These are phyloP conservation scores for Tothia fuscella DNA, from an alignment of 2,329 filamentous ascomycete genomes.

Conservation along the genomic window DNA sequence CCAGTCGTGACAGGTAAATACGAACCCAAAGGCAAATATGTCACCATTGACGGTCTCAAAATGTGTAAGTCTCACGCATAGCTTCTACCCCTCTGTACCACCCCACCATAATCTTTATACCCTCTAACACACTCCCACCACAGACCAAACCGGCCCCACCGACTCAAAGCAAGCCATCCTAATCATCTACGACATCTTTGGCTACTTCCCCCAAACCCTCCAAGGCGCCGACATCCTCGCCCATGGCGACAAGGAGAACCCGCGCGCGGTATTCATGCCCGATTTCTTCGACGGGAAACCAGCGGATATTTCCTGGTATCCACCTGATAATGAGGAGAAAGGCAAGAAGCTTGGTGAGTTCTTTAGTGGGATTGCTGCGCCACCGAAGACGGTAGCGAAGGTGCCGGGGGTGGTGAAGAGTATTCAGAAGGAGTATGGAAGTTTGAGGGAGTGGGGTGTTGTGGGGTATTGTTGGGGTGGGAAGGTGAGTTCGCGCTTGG, in stretches of 20 bases:
- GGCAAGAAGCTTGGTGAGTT: slow-evolving; percentile 47
- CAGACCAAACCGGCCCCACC: slow-evolving; percentile 45
- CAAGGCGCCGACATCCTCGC: slow-evolving; percentile 54
- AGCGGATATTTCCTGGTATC: slow-evolving; percentile 49
- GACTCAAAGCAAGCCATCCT: slow-evolving; percentile 46
- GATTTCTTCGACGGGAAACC: slow-evolving; percentile 80
- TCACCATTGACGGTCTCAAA: slow-evolving; percentile 48
- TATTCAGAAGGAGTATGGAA: slow-evolving; percentile 28
- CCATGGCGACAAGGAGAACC: slow-evolving; percentile 49
- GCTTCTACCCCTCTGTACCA: too few relatives aligned
- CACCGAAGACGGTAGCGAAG: slow-evolving; percentile 44
- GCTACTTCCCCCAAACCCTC: slow-evolving; percentile 50
- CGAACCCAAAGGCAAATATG: slow-evolving; percentile 46
- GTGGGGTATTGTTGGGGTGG: slow-evolving; percentile 51
- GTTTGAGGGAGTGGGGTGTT: slow-evolving; percentile 39
- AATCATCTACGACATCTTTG: slow-evolving; percentile 51
- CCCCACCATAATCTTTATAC: not conserved
- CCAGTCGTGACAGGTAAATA: slow-evolving; percentile 39
- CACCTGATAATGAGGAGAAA: slow-evolving; percentile 48
- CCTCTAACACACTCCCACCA: slow-evolving; percentile 22
- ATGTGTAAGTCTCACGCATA: too few relatives aligned
- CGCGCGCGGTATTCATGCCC: slow-evolving; percentile 81
- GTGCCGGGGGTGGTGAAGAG: slow-evolving; percentile 44
- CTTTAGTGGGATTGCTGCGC: slow-evolving; percentile 44
- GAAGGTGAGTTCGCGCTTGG: too few relatives aligned